These are phyloP conservation scores for Castanea crenata DNA, from an alignment of 306 rosid species.

Conservation along the genomic window DNA sequence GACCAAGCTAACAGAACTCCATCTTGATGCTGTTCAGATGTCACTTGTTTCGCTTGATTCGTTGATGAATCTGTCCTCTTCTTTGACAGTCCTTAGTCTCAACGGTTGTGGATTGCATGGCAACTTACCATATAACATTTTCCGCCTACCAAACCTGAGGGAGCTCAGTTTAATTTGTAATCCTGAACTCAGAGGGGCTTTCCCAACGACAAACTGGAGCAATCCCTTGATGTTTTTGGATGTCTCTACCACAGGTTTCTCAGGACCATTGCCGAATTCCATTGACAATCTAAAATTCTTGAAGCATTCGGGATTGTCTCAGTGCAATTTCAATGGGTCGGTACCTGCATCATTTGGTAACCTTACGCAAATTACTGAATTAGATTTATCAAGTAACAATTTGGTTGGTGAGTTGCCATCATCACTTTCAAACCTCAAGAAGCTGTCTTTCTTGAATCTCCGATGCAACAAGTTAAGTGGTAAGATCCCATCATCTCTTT, in stretches of 20 bases:
- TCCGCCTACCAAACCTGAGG: background rate
- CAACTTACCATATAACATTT: background rate
- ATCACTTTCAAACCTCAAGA: no score
- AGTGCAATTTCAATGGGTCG: background rate
- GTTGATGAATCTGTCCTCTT: background rate
- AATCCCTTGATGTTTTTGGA: background rate
- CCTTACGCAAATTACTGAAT: background rate
- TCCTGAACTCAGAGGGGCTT: background rate
- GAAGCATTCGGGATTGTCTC: background rate
- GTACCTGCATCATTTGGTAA: background rate
- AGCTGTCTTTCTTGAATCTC: no score
- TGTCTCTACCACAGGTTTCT: background rate
- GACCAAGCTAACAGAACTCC: background rate
- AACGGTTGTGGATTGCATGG: background rate
- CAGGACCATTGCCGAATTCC: conserved; percentile 11
- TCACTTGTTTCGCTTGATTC: background rate
- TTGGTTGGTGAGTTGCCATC: no score
- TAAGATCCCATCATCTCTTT: no score
- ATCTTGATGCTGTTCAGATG: background rate
- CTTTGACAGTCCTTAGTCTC: background rate
- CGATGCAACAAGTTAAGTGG: no score
- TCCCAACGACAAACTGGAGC: conserved; percentile 10
- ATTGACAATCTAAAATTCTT: conserved; percentile 2
- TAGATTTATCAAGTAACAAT: background rate
- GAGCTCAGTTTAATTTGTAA: background rate